Evolutionary conservation across 768 basidiomycete species (phyloP), one percentile per base, ranked within the genome.

Genomic region (Boletus bicolor): DNA sequence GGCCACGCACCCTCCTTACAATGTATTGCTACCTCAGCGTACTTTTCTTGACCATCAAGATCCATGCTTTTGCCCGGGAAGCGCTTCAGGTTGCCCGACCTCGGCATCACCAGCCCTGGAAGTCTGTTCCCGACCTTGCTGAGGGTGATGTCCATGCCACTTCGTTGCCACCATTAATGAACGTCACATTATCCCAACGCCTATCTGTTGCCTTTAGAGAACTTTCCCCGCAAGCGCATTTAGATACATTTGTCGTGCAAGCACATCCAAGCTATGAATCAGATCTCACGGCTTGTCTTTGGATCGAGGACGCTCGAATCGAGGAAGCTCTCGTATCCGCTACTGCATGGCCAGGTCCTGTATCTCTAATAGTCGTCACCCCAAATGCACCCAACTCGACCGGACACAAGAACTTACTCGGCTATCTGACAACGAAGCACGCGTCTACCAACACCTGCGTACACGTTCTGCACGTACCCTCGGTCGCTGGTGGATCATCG

Each of bases 351-450:
- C 65, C 71, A 51, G 82, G 79, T 7, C 77, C 80, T 0, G 69
- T 82, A 2, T 83, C 82, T 7, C 66, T 84, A 6, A 57, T 84
- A 34, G 64, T 83, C 49, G 73, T 74, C 14, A 82, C 75, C 68
- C 46, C 64, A 69, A 41, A 61, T 44, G 36, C 68, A 49, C 61
- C 67, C 71, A 52, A 66, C 54, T 63, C 69, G 51, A 51, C 61
- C 57, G 51, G 58, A 55, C 60, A 69, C 30, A 51, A 55, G 5
- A 51, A 48, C 41, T 24, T 76, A 47, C 44, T 47, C 17, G 68
- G 17, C 46, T 39, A 35, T 48, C 56, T 62, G 56, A 49, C 32
- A n/a, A 43, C 54, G 11, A 44, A 21, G 24, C 34, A 49, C 24
- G 36, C 54, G 30, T 39, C 68, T 38, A 51, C 62, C 21, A 61